phyloP scores from a whole-genome alignment of 371 early-diverging fungal species.

The Actinomortierella ambigua region DNA sequence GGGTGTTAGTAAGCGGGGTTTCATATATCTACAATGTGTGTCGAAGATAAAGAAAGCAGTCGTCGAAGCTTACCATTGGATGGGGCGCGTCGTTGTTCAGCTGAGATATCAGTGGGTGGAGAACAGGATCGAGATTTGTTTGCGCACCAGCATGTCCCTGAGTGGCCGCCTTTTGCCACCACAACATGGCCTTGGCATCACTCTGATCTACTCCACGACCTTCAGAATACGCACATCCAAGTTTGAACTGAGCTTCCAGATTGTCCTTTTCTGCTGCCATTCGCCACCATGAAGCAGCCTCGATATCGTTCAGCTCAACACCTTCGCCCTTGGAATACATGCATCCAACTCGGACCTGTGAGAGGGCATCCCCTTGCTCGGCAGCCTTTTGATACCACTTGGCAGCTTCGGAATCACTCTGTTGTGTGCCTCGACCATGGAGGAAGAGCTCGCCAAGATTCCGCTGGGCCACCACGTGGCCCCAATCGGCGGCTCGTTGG shows the following conservation, averaged over 20 bases:
- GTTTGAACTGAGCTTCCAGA: conserved; percentile 66
- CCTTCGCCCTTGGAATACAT: conserved; percentile 82
- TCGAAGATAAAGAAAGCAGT: no score
- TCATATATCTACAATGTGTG: no score
- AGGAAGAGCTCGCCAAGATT: conserved; percentile 79
- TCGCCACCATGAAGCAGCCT: conserved; percentile 81
- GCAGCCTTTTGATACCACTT: conserved; percentile 65
- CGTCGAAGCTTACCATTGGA: no score
- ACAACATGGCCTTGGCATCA: conserved; percentile 67
- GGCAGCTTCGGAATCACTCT: conserved; percentile 66
- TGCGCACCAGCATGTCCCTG: no score
- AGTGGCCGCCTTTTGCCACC: conserved; percentile 52
- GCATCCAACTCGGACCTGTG: no score
- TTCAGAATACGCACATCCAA: conserved; percentile 81
- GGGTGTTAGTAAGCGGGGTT: no score
- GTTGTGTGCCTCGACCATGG: conserved; percentile 79
- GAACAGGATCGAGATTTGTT: no score
- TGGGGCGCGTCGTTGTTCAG: no score
- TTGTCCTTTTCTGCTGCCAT: conserved; percentile 77
- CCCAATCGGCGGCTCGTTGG: no score
- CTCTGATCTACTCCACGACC: conserved; percentile 79
- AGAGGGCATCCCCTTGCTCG: no score
- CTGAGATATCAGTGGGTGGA: no score
- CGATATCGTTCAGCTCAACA: conserved; percentile 61
- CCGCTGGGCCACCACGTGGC: conserved; percentile 52